These are phyloP conservation scores for Antrodiella citrinella DNA, from an alignment of 768 basidiomycete species.

Conservation along the genomic window DNA sequence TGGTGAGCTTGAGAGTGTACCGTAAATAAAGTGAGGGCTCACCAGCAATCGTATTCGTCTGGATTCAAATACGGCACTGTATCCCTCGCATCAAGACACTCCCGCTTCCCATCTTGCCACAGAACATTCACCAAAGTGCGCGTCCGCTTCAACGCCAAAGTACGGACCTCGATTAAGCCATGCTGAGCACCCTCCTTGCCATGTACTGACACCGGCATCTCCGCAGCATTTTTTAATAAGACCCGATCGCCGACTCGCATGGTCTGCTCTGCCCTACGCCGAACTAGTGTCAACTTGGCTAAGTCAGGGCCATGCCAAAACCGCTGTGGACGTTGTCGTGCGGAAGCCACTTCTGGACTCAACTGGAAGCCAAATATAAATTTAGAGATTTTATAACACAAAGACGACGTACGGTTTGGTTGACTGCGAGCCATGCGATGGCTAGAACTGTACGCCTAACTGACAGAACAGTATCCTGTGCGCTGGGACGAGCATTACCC, in stretches of 20 bases:
- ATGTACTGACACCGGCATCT: slow-evolving; percentile 52
- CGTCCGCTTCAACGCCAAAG: slow-evolving; percentile 62
- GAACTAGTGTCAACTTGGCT: slow-evolving; percentile 53
- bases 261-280: slow-evolving; percentile 49
- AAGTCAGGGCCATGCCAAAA: slow-evolving; percentile 71
- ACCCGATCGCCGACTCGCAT: slow-evolving; percentile 73
- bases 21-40: slow-evolving; percentile 20
- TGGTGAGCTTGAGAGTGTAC: background rate
- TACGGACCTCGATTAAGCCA: slow-evolving; percentile 42
- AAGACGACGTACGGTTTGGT: slow-evolving; percentile 57
- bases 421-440: slow-evolving; percentile 81
- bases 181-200: slow-evolving; percentile 39
- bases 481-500: slow-evolving; percentile 34
- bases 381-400: slow-evolving; percentile 5
- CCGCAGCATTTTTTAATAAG: slow-evolving; percentile 40
- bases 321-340: slow-evolving; percentile 55
- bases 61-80: slow-evolving; percentile 80
- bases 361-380: slow-evolving; percentile 36
- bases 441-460: slow-evolving; percentile 74
- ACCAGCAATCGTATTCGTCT: slow-evolving; percentile 92
- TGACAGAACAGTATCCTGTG: slow-evolving; percentile 56
- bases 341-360: slow-evolving; percentile 43
- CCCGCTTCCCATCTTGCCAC: slow-evolving; percentile 81
- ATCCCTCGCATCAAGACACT: slow-evolving; percentile 51
- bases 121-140: slow-evolving; percentile 61